Evolutionary conservation across 805 yeast genomes (phyloP).

Genomic region (Myxozyma neotropica): DNA sequence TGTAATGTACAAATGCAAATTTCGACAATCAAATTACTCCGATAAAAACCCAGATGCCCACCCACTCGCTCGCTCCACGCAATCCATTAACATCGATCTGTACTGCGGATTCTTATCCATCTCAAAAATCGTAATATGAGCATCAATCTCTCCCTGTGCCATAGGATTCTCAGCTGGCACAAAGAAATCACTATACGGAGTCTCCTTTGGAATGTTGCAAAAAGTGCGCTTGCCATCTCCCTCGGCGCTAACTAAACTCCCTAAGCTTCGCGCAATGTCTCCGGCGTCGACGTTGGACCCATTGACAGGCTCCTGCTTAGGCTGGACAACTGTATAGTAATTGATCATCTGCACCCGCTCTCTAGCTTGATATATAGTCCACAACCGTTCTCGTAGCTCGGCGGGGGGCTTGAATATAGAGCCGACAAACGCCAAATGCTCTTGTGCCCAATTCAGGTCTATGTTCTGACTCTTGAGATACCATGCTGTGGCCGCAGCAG

Average conservation of each 20-base stretch:
- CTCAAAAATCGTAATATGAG: slow-evolving; percentile 31
- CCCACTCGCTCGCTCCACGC: slow-evolving; percentile 11
- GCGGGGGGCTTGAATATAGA: slow-evolving; percentile 24
- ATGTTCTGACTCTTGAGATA: slow-evolving; percentile 28
- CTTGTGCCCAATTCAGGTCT: slow-evolving; percentile 30
- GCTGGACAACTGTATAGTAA: slow-evolving; percentile 23
- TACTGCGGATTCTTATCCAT: slow-evolving; percentile 21
- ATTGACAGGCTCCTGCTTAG: not conserved
- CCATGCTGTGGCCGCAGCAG: slow-evolving; percentile 33
- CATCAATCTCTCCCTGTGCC: slow-evolving; percentile 32
- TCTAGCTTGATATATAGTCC: slow-evolving; percentile 23
- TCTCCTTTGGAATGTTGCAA: slow-evolving; percentile 30
- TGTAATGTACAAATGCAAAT: no score
- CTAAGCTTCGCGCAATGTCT: slow-evolving; percentile 19
- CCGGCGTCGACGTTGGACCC: slow-evolving; percentile 5
- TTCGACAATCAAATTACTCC: not conserved
- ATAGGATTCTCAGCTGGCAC: slow-evolving; percentile 28
- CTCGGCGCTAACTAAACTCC: slow-evolving; percentile 25
- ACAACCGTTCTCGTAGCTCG: slow-evolving; percentile 16
- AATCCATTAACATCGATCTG: slow-evolving; percentile 14
- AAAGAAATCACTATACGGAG: slow-evolving; percentile 25
- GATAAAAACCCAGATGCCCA: slow-evolving; percentile 12
- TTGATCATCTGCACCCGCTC: slow-evolving; percentile 20
- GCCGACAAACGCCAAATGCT: slow-evolving; percentile 29
- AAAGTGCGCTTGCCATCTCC: slow-evolving; percentile 30